phyloP scores from a whole-genome alignment of 73 alveolate genomes.

The Tetrahymena elliotti region DNA sequence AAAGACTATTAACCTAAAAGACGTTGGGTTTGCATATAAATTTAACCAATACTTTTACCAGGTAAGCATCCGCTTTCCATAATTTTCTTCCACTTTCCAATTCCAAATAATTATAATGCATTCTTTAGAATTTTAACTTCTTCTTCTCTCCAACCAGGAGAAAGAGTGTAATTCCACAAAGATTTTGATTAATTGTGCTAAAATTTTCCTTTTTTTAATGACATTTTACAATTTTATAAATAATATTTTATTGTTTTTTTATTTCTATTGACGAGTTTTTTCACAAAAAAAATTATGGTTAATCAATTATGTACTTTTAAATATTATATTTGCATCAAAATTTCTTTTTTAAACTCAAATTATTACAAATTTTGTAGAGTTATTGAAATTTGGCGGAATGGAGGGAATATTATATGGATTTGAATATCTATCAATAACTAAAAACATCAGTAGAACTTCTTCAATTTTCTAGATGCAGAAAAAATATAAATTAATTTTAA shows the following conservation, averaged over 20 bases:
- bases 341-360: not conserved
- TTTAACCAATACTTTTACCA: conserved; percentile 63
- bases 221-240: not conserved
- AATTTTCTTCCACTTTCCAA: conserved; percentile 77
- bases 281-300: not conserved
- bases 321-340: not conserved
- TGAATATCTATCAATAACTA: not conserved
- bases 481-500: too few species aligned
- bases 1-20: conserved; percentile 63
- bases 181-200: conserved; percentile 43
- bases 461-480: not conserved
- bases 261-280: not conserved
- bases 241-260: not conserved
- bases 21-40: conserved; percentile 66
- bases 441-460: not conserved
- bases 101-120: conserved; percentile 65
- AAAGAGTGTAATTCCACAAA: conserved; percentile 59
- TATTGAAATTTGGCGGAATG: not conserved
- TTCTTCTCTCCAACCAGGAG: conserved; percentile 81
- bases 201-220: not conserved
- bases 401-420: not conserved
- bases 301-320: not conserved
- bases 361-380: not conserved
- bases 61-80: conserved; percentile 70
- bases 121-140: conserved; percentile 64